These are phyloP conservation scores for Pythium aquatile DNA, from an alignment of 352 stramenopile species.

Conservation along the genomic window DNA sequence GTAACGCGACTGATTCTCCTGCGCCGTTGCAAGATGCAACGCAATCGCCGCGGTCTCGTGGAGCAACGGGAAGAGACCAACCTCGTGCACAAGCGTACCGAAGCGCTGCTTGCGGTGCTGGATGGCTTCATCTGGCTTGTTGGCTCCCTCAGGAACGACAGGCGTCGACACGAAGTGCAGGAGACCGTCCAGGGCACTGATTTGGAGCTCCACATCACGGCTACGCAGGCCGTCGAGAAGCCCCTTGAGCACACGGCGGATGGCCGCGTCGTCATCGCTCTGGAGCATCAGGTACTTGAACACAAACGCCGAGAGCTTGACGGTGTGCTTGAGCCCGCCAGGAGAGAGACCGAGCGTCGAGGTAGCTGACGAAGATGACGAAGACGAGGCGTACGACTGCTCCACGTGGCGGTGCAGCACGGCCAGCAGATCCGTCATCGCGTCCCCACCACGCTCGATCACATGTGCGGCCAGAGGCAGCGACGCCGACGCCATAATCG, in stretches of 20 bases:
- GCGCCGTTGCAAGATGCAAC: slow-evolving; percentile 32
- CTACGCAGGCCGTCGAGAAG: slow-evolving; percentile 73
- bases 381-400: slow-evolving; percentile 39
- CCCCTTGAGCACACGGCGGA: slow-evolving; percentile 54
- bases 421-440: slow-evolving; percentile 30
- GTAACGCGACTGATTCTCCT: slow-evolving; percentile 29
- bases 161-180: slow-evolving; percentile 73
- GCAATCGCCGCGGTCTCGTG: slow-evolving; percentile 53
- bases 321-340: slow-evolving; percentile 52
- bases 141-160: slow-evolving; percentile 3
- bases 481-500: slow-evolving; percentile 56
- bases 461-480: slow-evolving; percentile 43
- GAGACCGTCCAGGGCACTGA: slow-evolving; percentile 67
- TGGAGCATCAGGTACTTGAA: slow-evolving; percentile 70
- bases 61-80: slow-evolving; percentile 77
- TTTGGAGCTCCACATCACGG: slow-evolving; percentile 57
- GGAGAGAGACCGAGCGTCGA: slow-evolving; percentile 30
- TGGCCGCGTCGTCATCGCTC: slow-evolving; percentile 39
- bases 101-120: slow-evolving; percentile 43
- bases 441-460: slow-evolving; percentile 25
- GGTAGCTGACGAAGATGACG: background rate
- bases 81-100: slow-evolving; percentile 57
- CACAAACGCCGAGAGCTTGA: slow-evolving; percentile 71
- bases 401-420: slow-evolving; percentile 56
- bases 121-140: slow-evolving; percentile 20